phyloP scores from a whole-genome alignment of 1,284 basidiomycete genomes.

The Heterobasidion occidentale region DNA sequence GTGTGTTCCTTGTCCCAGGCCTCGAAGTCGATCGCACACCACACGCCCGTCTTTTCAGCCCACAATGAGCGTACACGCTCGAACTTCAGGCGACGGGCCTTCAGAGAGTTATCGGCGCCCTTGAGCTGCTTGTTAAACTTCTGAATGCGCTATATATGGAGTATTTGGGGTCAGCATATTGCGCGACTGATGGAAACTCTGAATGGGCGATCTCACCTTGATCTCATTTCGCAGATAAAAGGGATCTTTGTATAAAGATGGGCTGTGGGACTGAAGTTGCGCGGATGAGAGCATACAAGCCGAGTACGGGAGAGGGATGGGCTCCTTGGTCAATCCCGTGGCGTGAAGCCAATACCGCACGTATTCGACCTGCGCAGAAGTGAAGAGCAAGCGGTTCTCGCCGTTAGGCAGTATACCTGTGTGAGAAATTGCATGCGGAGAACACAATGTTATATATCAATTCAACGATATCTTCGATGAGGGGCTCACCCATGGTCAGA shows the following conservation, averaged over 20 bases:
- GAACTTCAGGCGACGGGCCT: slow-evolving; percentile 49
- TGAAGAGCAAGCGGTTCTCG: slow-evolving; percentile 67
- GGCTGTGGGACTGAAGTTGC: slow-evolving; percentile 46
- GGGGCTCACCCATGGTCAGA: slow-evolving; percentile 57
- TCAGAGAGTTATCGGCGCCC: slow-evolving; percentile 42
- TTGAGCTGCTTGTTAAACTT: slow-evolving; percentile 74
- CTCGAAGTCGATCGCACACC: slow-evolving; percentile 76
- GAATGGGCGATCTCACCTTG: slow-evolving; percentile 34
- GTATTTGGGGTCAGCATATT: background rate
- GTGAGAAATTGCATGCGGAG: background rate
- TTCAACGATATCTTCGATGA: background rate
- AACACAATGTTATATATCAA: slow-evolving; percentile 1
- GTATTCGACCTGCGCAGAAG: slow-evolving; percentile 80
- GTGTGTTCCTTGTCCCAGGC: slow-evolving; percentile 70
- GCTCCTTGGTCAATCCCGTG: slow-evolving; percentile 55
- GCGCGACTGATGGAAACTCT: background rate
- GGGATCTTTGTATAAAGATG: slow-evolving; percentile 47
- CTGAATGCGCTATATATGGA: slow-evolving; percentile 46
- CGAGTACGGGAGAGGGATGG: slow-evolving; percentile 64
- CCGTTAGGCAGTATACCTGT: slow-evolving; percentile 55
- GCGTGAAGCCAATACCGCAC: slow-evolving; percentile 77
- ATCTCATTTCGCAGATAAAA: slow-evolving; percentile 45
- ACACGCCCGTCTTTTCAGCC: slow-evolving; percentile 51
- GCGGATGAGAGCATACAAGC: slow-evolving; percentile 56
- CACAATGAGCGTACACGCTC: slow-evolving; percentile 61